Evolutionary conservation across 129 eudicot genomes (phyloP).

Genomic region (Gnaphalium uliginosum): DNA sequence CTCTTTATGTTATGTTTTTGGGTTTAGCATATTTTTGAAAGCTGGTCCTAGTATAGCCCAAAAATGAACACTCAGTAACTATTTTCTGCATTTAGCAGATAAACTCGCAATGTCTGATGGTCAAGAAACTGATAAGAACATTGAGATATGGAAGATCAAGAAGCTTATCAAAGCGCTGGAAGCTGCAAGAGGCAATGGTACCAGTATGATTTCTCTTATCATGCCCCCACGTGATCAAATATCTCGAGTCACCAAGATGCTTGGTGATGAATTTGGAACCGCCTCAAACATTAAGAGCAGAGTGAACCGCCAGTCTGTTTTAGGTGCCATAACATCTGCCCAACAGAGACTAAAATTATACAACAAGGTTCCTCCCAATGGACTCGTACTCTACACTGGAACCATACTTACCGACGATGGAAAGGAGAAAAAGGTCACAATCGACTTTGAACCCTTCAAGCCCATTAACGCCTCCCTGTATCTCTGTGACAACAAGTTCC

Average conservation of each 20-base stretch:
- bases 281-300: conserved; percentile 43
- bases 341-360: conserved; percentile 43
- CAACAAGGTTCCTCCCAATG: conserved; percentile 43
- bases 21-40: too few species aligned
- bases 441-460: conserved; percentile 44
- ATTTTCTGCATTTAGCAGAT: conserved; percentile 21
- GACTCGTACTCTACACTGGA: conserved; percentile 45
- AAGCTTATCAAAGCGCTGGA: conserved; percentile 42
- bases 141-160: conserved; percentile 46
- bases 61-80: background rate
- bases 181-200: conserved; percentile 47
- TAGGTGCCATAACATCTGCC: conserved; percentile 46
- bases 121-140: conserved; percentile 46
- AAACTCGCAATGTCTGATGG: conserved; percentile 38
- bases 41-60: too few species aligned
- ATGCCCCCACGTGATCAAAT: conserved; percentile 50
- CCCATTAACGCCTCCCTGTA: conserved; percentile 45
- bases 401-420: conserved; percentile 42
- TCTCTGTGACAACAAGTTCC: conserved; percentile 44
- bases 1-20: background rate
- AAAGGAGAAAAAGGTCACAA: conserved; percentile 43
- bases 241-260: conserved; percentile 47
- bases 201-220: conserved; percentile 46
- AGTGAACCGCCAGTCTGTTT: conserved; percentile 42
- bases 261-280: conserved; percentile 47